Evolutionary conservation across 305 asterid species (phyloP).

Genomic region (Fraxinus platypoda): DNA sequence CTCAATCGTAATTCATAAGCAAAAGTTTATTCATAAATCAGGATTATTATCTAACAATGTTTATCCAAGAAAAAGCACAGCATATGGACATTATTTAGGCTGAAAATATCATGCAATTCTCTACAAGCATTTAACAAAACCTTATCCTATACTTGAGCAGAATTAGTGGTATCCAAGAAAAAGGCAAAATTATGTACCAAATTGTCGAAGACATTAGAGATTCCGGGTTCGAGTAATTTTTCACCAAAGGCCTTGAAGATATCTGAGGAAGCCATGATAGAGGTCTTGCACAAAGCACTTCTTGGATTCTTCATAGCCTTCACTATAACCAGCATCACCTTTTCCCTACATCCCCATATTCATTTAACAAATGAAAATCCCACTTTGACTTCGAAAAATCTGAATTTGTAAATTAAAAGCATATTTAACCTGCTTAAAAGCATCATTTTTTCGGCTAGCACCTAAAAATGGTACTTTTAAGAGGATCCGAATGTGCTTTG

Average conservation of each 20-base stretch:
- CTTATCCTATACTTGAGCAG: neutral
- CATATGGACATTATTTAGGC: neutral
- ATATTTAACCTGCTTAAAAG: neutral
- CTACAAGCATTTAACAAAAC: neutral
- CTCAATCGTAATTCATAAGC: neutral
- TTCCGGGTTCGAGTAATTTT: conserved; percentile 46
- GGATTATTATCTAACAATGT: neutral
- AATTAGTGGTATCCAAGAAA: neutral
- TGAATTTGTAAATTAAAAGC: neutral
- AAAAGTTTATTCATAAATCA: neutral
- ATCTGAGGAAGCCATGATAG: conserved; percentile 91
- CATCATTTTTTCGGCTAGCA: neutral
- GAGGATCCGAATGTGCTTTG: neutral
- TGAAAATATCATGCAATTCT: neutral
- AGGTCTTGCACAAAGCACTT: conserved; percentile 90
- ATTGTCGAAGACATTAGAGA: conserved; percentile 56
- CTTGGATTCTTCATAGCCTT: conserved; percentile 94
- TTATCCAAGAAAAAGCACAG: neutral
- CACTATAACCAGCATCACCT: conserved; percentile 58
- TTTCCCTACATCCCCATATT: conserved; percentile 43
- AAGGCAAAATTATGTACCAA: conserved; percentile 46
- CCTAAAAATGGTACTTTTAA: neutral
- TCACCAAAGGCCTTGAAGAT: conserved; percentile 74
- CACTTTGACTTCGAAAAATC: neutral
- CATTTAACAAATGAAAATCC: neutral